Evolutionary conservation across 2,329 filamentous ascomycete species (phyloP).

Genomic region (Fusarium virguliforme): DNA sequence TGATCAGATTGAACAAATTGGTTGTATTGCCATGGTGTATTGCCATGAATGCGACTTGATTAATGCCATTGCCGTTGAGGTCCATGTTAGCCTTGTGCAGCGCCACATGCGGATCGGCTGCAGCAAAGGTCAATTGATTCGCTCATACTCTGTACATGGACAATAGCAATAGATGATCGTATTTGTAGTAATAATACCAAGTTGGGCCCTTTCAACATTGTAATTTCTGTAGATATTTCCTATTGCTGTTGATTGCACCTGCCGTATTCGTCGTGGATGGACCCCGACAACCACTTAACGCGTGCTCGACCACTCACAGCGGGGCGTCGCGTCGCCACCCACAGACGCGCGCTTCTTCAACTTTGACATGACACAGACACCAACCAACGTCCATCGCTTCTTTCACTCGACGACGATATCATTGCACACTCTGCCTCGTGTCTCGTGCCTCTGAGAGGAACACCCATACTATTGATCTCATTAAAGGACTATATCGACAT

Average conservation of each 20-base stretch:
- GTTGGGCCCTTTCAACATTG: no score
- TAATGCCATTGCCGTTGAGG: no score
- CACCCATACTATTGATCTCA: not conserved
- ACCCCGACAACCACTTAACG: slow-evolving; percentile 50
- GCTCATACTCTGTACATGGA: not conserved
- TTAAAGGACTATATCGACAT: not conserved
- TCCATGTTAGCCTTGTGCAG: no score
- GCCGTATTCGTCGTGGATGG: slow-evolving; percentile 5
- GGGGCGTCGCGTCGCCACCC: slow-evolving; percentile 49
- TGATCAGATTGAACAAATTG: slow-evolving; percentile 30
- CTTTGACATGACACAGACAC: slow-evolving; percentile 31
- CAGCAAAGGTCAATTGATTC: not conserved
- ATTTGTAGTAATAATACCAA: not conserved
- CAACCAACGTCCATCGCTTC: slow-evolving; percentile 2
- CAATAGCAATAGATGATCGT: no score
- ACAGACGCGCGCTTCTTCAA: slow-evolving; percentile 46
- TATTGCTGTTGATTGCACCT: not conserved
- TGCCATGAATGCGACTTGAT: not conserved
- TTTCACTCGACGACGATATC: slow-evolving; percentile 17
- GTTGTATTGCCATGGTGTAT: no score
- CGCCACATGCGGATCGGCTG: not conserved
- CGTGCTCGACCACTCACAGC: slow-evolving; percentile 47
- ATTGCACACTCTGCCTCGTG: slow-evolving; percentile 7
- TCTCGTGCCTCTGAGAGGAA: not conserved
- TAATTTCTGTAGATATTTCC: no score